phyloP scores from a whole-genome alignment of 805 yeast species.

The Saccharomycopsis sp. region DNA sequence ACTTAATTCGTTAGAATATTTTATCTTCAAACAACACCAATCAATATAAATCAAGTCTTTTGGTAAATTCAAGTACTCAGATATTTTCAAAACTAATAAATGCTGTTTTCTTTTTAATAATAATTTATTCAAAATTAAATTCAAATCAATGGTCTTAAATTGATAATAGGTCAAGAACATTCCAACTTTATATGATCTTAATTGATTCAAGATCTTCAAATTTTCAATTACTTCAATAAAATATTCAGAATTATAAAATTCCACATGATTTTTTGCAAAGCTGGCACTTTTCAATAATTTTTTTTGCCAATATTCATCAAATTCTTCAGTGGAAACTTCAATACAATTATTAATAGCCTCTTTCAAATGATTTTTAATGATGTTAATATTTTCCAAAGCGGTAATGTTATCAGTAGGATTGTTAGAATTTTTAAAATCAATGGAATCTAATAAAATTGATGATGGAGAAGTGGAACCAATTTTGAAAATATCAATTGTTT shows the following conservation, averaged over 20 bases:
- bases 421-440: constrained; percentile 28
- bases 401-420: constrained; percentile 17
- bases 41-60: constrained; percentile 47
- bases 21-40: constrained; percentile 76
- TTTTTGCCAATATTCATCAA: constrained; percentile 73
- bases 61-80: constrained; percentile 38
- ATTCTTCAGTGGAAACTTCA: constrained; percentile 66
- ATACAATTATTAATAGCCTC: constrained; percentile 65
- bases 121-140: constrained; percentile 35
- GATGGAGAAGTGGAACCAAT: constrained; percentile 81
- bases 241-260: constrained; percentile 43
- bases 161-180: constrained; percentile 55
- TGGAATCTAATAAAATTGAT: constrained; percentile 73
- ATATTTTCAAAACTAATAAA: constrained; percentile 51
- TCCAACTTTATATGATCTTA: constrained; percentile 57
- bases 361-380: constrained; percentile 30
- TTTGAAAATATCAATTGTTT: constrained; percentile 53
- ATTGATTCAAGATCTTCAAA: constrained; percentile 57
- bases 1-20: constrained; percentile 36
- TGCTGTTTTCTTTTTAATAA: constrained; percentile 51
- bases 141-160: constrained; percentile 37
- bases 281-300: constrained; percentile 68
- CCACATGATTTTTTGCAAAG: constrained; percentile 66
- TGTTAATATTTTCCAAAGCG: constrained; percentile 16
- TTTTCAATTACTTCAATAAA: constrained; percentile 55